Conservation (phyloP, 805 yeast species). For the Teunomyces gatunensis region DNA sequence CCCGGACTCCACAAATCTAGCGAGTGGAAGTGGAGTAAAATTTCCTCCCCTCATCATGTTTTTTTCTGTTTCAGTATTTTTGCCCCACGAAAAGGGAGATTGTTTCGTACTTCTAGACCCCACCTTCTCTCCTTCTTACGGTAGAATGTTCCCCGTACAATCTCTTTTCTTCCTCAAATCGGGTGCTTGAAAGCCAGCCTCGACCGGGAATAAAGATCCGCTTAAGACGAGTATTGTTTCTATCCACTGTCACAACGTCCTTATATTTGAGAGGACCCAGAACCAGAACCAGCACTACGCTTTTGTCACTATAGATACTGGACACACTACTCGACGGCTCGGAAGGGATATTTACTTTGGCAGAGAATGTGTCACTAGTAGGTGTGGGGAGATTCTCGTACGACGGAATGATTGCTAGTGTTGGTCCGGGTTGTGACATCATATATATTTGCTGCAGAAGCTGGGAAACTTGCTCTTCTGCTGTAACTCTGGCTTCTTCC, state of each 20-base stretch:
- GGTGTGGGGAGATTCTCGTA: conserved; percentile 7
- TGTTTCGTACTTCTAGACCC: neutral
- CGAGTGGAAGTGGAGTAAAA: neutral
- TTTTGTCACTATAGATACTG: neutral
- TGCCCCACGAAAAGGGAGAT: no score
- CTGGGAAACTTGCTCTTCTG: neutral
- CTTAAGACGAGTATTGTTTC: conserved; percentile 39
- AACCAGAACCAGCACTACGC: no score
- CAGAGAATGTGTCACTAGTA: neutral
- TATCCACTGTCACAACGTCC: conserved; percentile 24
- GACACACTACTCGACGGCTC: conserved; percentile 2
- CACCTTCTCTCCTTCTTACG: neutral
- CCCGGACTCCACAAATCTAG: neutral
- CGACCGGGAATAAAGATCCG: conserved; percentile 47
- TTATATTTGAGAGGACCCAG: conserved; percentile 10
- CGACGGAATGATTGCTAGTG: neutral
- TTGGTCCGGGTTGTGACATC: neutral
- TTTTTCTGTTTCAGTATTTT: neutral
- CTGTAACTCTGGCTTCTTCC: neutral
- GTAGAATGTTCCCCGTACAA: conserved; percentile 12
- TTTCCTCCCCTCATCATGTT: neutral
- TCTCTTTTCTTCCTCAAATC: conserved; percentile 15
- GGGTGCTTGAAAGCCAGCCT: conserved; percentile 48
- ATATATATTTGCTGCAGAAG: neutral
- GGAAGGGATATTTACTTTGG: neutral